Conservation (phyloP, 2,329 filamentous ascomycete species). For the Dothiorella sarmentorum region DNA sequence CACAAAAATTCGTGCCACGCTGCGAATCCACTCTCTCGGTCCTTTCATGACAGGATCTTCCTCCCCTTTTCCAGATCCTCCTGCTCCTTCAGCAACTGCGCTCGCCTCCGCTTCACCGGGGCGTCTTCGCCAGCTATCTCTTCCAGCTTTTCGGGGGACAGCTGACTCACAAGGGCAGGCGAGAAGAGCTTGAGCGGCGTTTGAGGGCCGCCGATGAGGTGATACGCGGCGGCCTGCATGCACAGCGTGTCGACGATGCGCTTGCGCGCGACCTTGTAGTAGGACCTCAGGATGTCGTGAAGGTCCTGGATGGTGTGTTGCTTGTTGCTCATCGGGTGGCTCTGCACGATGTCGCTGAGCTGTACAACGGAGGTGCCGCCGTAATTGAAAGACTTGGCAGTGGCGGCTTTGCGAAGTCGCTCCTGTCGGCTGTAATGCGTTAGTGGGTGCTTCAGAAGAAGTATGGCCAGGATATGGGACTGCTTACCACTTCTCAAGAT, state of each 20-base stretch:
- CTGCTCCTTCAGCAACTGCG: constrained; percentile 46
- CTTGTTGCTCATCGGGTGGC: constrained; percentile 29
- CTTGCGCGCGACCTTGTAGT: constrained; percentile 60
- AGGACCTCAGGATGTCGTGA: constrained; percentile 58
- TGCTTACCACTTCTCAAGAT: constrained; percentile 39
- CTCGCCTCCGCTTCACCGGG: constrained; percentile 39
- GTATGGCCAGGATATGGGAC: too few species aligned
- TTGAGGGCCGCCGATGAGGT: constrained; percentile 48
- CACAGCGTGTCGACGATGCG: constrained; percentile 63
- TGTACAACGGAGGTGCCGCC: neutral
- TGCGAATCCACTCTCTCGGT: neutral
- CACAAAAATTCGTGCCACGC: too few species aligned
- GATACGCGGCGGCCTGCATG: constrained; percentile 55
- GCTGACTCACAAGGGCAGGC: constrained; percentile 47
- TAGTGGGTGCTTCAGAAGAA: too few species aligned
- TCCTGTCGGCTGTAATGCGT: neutral
- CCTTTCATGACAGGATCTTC: constrained; percentile 26
- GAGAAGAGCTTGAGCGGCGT: constrained; percentile 55
- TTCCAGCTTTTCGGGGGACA: constrained; percentile 50
- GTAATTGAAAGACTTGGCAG: neutral
- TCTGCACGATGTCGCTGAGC: neutral
- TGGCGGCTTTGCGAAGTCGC: neutral
- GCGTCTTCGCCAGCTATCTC: constrained; percentile 58
- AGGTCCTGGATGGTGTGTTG: constrained; percentile 49
- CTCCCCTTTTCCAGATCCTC: constrained; percentile 42